Conservation (phyloP, 2,329 filamentous ascomycete species). For the Septoria petroselini region DNA sequence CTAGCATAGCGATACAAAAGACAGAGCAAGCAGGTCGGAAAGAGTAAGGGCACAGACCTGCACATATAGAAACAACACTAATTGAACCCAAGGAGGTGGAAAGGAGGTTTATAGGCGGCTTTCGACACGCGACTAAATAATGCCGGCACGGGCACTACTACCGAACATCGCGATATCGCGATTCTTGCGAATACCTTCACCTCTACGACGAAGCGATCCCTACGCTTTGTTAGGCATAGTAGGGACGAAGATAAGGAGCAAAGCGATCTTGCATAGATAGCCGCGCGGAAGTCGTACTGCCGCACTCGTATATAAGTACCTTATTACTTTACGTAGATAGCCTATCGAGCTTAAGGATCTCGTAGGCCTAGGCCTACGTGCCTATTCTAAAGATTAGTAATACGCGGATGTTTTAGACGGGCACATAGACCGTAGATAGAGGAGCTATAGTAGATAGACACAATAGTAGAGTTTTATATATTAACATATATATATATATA, state of each 20-base stretch:
- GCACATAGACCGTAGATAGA: background rate
- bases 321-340: slow-evolving; percentile 7
- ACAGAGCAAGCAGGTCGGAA: slow-evolving; percentile 31
- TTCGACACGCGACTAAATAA: slow-evolving; percentile 5
- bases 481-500: background rate
- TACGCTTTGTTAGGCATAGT: slow-evolving; percentile 1
- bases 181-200: slow-evolving; percentile 8
- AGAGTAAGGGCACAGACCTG: no score
- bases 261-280: slow-evolving; percentile 7
- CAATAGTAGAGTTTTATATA: background rate
- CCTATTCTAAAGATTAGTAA: slow-evolving; percentile 8
- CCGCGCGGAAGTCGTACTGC: slow-evolving; percentile 8
- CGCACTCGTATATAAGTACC: slow-evolving; percentile 9
- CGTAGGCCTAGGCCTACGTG: slow-evolving; percentile 6
- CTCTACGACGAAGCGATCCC: slow-evolving; percentile 6
- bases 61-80: no score
- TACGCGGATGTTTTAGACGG: slow-evolving; percentile 1
- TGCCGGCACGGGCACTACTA: slow-evolving; percentile 4
- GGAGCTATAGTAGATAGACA: background rate
- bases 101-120: slow-evolving; percentile 12
- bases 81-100: slow-evolving; percentile 4
- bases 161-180: slow-evolving; percentile 4
- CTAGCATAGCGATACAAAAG: no score
- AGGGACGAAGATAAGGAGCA: slow-evolving; percentile 8
- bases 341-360: slow-evolving; percentile 4